Evolutionary conservation across 768 basidiomycete species (phyloP).

Genomic region (Omphalotus guepiniiformis): DNA sequence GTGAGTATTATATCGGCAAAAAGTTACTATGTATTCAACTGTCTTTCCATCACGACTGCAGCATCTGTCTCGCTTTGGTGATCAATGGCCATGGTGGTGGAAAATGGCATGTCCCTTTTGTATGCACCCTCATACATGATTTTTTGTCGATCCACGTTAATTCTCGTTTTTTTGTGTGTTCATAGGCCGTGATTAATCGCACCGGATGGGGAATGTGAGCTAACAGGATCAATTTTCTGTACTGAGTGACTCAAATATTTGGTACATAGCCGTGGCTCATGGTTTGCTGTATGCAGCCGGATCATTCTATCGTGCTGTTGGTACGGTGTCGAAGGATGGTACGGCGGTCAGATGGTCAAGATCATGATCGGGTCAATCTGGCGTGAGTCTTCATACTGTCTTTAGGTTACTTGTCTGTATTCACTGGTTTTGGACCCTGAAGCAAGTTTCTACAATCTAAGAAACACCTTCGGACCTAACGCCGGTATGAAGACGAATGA

Average conservation of each 20-base stretch:
- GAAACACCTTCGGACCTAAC: constrained; percentile 21
- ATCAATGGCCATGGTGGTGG: constrained; percentile 26
- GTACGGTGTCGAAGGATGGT: constrained; percentile 28
- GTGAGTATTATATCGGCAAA: constrained; percentile 6
- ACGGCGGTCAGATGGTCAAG: constrained; percentile 28
- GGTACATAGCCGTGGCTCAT: constrained; percentile 22
- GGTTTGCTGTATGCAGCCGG: constrained; percentile 25
- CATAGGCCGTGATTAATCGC: constrained; percentile 23
- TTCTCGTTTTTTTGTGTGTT: background rate
- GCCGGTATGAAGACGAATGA: constrained; percentile 28
- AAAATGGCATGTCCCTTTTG: constrained; percentile 30
- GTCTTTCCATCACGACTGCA: background rate
- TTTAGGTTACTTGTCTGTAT: background rate
- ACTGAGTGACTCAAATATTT: background rate
- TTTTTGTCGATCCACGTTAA: background rate
- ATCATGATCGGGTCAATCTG: constrained; percentile 28
- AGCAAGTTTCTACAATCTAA: constrained; percentile 29
- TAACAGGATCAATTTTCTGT: no score
- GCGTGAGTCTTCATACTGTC: constrained; percentile 18
- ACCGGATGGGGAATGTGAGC: constrained; percentile 24
- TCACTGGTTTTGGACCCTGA: background rate
- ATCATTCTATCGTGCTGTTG: constrained; percentile 28
- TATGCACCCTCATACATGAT: constrained; percentile 11
- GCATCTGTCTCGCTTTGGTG: constrained; percentile 24
- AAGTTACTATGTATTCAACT: background rate